phyloP scores from a whole-genome alignment of 805 yeast species.

The Barnettozyma salicaria region DNA sequence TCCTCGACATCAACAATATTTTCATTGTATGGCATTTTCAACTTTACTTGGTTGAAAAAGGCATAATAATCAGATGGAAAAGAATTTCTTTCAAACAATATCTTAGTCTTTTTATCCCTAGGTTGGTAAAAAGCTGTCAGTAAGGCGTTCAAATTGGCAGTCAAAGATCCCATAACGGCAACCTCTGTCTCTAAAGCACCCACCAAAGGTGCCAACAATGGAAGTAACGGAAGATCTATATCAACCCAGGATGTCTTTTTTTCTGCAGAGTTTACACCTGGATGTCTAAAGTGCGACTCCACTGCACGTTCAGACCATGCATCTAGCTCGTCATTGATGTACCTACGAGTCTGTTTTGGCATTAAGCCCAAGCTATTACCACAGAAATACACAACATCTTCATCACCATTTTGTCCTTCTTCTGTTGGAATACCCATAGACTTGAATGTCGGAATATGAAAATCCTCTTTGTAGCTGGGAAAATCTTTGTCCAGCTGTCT shows the following conservation, averaged over 20 bases:
- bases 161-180: constrained; percentile 82
- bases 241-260: constrained; percentile 72
- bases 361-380: constrained; percentile 93
- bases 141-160: constrained; percentile 73
- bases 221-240: constrained; percentile 71
- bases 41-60: constrained; percentile 60
- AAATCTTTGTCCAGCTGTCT: constrained; percentile 13
- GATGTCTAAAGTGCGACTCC: constrained; percentile 76
- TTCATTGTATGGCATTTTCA: constrained; percentile 46
- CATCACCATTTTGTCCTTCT: constrained; percentile 5
- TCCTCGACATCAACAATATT: constrained; percentile 35
- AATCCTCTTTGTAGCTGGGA: constrained; percentile 38
- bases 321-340: constrained; percentile 59
- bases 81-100: constrained; percentile 78
- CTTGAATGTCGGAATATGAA: constrained; percentile 60
- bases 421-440: constrained; percentile 41
- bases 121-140: constrained; percentile 75
- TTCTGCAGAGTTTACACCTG: constrained; percentile 30
- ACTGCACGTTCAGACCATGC: constrained; percentile 85
- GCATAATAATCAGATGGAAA: constrained; percentile 94
- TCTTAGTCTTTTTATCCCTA: constrained; percentile 48
- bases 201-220: constrained; percentile 63
- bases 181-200: constrained; percentile 77
- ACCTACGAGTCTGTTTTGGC: constrained; percentile 59
- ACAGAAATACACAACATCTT: constrained; percentile 57